Base-by-base conservation (phyloP, 108 stramenopile genomes). In the Nitzschia sp. region DNA sequence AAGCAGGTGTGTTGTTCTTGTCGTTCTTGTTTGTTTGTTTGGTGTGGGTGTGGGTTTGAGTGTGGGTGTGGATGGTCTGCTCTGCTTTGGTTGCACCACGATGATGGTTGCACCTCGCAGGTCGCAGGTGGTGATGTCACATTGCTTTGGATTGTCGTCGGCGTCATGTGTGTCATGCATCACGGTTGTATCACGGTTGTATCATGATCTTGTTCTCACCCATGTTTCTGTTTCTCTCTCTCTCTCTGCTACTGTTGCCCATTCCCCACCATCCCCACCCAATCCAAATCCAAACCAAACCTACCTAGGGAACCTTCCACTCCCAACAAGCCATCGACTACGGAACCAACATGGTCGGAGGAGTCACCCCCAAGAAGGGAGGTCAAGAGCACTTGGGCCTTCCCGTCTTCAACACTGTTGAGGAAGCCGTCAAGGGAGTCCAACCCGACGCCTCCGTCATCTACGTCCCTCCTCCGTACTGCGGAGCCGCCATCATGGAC, bases 381-480 rank as follows among this genome's bases (percentile, higher is more conserved):
- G 98, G 98, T 14, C 77, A 70, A 53, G 76, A 65, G 56, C 98
- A 99, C 70, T 81, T 99, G 14, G 97, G 94, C 8, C 80, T 95
- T 42, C 98, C 98, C 42, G 98, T 99, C 38, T 98, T 98, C 73
- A 89, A 97, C 83, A 89, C 95, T 14, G 97, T 96, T 40, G 66
- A 71, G 48, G 95, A 97, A 62, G 93, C 95, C 53, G 75, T 79
- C 9, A 81, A 82, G 0, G 89, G 67, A n/a, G 88, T 92, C 14
- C 79, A 95, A 46, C 97, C 97, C 1, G 96, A 99, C 66, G 98
- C 98, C n/a, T 89, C 88, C n/a, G 96, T 97, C 29, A 96, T 99
- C 70, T 99, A 96, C 67, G 98, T 99, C 38, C 98, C 98, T 42
- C 98, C 98, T 52, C 97, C 97, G 2, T 95, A 91, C 70, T 96